Percentiles rank a stretch among this genome's conserved stretches.
phyloP scores from a whole-genome alignment of 225 moss, liverwort and hornwort genomes.

The Bryoerythrophyllum caledonicum region DNA sequence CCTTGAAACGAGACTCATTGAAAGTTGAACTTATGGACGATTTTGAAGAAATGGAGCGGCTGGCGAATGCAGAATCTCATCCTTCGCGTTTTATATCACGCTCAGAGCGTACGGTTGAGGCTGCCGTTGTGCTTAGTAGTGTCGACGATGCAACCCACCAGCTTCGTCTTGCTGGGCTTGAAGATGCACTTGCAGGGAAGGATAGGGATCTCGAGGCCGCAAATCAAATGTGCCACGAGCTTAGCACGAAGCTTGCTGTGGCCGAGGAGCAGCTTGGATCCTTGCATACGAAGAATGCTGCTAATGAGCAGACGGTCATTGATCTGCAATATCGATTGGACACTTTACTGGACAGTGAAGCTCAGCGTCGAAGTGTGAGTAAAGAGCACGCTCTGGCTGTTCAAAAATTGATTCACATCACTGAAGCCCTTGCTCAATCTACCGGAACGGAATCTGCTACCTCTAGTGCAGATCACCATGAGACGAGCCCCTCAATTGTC shows the following conservation, averaged over 20 bases:
- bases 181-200: conserved; percentile 52
- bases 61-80: conserved; percentile 59
- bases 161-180: conserved; percentile 34
- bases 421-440: conserved; percentile 43
- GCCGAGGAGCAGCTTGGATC: conserved; percentile 52
- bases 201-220: conserved; percentile 60
- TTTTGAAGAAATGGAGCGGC: conserved; percentile 81
- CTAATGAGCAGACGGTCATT: conserved; percentile 56
- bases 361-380: conserved; percentile 14
- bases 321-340: conserved; percentile 52
- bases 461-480: conserved; percentile 15
- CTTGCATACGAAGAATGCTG: conserved; percentile 55
- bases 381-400: conserved; percentile 27
- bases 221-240: conserved; percentile 50
- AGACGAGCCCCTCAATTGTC: conserved; percentile 16
- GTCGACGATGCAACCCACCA: conserved; percentile 28
- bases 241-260: conserved; percentile 52
- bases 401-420: conserved; percentile 35
- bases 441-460: conserved; percentile 30
- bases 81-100: too few relatives aligned
- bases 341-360: conserved; percentile 33
- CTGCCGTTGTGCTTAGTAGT: conserved; percentile 27
- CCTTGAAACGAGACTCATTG: conserved; percentile 33
- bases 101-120: too few relatives aligned
- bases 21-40: conserved; percentile 86